These are phyloP conservation scores for Nymphaea colorata DNA, from an alignment of 164 flowering plant genomes.

Conservation along the genomic window DNA sequence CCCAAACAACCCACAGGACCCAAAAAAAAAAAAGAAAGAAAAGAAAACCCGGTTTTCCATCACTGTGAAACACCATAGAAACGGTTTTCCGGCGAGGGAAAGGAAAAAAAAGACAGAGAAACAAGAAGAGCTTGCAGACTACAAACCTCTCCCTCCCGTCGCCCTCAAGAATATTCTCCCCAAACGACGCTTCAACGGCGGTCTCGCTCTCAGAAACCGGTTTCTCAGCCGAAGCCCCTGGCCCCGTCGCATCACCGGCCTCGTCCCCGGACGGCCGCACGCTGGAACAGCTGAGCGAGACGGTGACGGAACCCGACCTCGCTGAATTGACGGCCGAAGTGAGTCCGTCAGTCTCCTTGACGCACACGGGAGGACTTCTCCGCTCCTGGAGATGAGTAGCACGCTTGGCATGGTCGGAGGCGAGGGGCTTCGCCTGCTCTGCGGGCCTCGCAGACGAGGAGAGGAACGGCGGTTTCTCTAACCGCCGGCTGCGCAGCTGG, in stretches of 20 bases:
- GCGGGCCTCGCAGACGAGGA: constrained; percentile 3
- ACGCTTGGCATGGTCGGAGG: constrained; percentile 5
- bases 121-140: background rate
- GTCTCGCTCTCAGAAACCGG: constrained; percentile 11
- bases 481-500: constrained; percentile 70
- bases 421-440: constrained; percentile 6
- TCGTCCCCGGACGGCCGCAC: constrained; percentile 4
- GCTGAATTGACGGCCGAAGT: constrained; percentile 3
- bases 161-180: constrained; percentile 50
- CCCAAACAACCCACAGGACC: background rate
- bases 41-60: constrained; percentile 7
- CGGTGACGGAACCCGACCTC: constrained; percentile 18
- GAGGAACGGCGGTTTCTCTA: constrained; percentile 31
- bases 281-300: constrained; percentile 6
- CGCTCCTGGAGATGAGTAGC: background rate
- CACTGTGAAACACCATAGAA: background rate
- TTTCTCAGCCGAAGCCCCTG: background rate
- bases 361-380: background rate
- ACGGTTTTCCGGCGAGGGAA: background rate
- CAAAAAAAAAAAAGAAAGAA: background rate
- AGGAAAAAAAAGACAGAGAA: background rate
- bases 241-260: background rate
- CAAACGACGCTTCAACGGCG: constrained; percentile 42
- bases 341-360: background rate
- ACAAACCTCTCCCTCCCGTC: constrained; percentile 53